Percentiles rank a stretch among this genome's conserved stretches.
Evolutionary conservation across 1,284 basidiomycete genomes (phyloP).

Genomic region (Sanghuangporus sanghuang): DNA sequence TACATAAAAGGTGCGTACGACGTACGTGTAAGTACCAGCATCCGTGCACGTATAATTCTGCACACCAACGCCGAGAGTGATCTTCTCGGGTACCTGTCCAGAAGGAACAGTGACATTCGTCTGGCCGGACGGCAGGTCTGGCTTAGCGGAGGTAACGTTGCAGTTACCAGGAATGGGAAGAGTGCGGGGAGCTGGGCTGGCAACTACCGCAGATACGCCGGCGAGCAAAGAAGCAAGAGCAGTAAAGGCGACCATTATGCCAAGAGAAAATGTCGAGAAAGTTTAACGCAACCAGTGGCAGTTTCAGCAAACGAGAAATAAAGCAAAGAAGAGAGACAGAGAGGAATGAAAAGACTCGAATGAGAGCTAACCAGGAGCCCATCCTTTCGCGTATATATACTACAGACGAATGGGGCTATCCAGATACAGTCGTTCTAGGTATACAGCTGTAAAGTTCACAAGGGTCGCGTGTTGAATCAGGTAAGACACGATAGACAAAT

Average conservation of each 20-base stretch:
- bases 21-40: conserved; percentile 32
- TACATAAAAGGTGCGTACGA: conserved; percentile 12
- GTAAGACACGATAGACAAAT: neutral
- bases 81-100: conserved; percentile 30
- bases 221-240: conserved; percentile 8
- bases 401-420: neutral
- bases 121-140: conserved; percentile 24
- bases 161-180: conserved; percentile 12
- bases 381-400: neutral
- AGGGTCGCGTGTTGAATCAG: neutral
- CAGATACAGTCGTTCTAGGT: neutral
- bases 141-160: conserved; percentile 19
- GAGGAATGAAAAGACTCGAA: neutral
- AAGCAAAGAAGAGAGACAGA: neutral
- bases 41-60: conserved; percentile 39
- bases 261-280: neutral
- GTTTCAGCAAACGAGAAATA: neutral
- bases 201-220: neutral
- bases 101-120: conserved; percentile 32
- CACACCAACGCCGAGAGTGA: conserved; percentile 43
- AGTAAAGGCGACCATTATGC: conserved; percentile 6
- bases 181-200: neutral
- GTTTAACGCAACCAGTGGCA: neutral
- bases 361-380: neutral
- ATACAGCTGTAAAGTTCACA: neutral